Conservation (phyloP, 1,284 basidiomycete genomes). For the Apiotrichum veenhuisii region DNA sequence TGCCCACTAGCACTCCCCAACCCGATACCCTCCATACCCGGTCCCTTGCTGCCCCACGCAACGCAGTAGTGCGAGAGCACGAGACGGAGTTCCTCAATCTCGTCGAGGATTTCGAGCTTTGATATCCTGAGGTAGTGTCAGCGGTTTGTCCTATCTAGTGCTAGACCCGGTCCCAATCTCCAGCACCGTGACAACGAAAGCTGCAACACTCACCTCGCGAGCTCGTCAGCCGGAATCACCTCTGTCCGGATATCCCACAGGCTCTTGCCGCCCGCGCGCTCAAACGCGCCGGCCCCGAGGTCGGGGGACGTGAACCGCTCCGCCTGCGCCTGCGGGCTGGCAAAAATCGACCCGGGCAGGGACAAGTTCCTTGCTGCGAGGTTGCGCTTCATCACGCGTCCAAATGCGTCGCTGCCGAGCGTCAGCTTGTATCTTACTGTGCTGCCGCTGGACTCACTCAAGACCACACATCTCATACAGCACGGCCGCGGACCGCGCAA, state of each 20-base stretch:
- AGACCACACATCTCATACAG: slow-evolving; percentile 90
- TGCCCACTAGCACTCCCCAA: not conserved
- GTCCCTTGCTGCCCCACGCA: slow-evolving; percentile 60
- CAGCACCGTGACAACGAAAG: too few relatives aligned
- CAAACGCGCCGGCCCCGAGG: slow-evolving; percentile 53
- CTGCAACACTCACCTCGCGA: slow-evolving; percentile 63
- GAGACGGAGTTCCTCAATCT: slow-evolving; percentile 84
- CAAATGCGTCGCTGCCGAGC: slow-evolving; percentile 67
- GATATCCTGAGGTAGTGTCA: slow-evolving; percentile 58
- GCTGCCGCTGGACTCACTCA: slow-evolving; percentile 48
- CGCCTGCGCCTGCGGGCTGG: slow-evolving; percentile 58
- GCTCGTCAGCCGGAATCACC: slow-evolving; percentile 58
- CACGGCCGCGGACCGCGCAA: slow-evolving; percentile 51
- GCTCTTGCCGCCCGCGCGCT: slow-evolving; percentile 57
- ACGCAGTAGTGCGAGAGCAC: slow-evolving; percentile 83
- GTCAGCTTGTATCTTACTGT: not conserved
- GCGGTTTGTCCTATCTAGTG: not conserved
- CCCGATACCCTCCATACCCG: slow-evolving; percentile 5
- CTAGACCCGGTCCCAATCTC: too few relatives aligned
- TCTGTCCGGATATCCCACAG: slow-evolving; percentile 64
- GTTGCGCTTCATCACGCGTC: slow-evolving; percentile 80
- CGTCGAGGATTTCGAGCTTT: slow-evolving; percentile 77
- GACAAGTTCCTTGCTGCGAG: slow-evolving; percentile 70
- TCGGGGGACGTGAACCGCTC: slow-evolving; percentile 56
- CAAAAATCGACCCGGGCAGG: slow-evolving; percentile 69